Evolutionary conservation across 805 yeast genomes (phyloP), one percentile per base, ranked within the genome.

Genomic region (Tetrapisispora phaffii): DNA sequence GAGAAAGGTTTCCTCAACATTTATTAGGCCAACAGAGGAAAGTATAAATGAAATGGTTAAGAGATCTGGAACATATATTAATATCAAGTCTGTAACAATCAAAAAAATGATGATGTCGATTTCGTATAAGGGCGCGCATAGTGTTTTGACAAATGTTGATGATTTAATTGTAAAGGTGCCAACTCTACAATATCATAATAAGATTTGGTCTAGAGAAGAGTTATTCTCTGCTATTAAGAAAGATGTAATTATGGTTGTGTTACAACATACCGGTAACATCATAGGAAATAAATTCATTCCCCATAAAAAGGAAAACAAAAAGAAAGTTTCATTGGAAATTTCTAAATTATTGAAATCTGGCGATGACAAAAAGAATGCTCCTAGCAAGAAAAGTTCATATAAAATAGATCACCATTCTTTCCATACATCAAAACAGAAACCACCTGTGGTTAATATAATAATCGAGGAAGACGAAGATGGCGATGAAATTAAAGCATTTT

Each of bases 31-130:
- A n/a, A 50, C 48, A 15, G 57, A 51, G 22, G 62, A 60, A 20
- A 74, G 70, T 36, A 63, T 76, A 21, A 62, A 74, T n/a, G 71
- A 74, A 47, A 85, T 88, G 95, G 71, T 85, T 7, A 63, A 68
- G 39, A 68, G 96, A 34, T 85, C 96, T 0, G 75, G 84, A 37
- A 74, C 74, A 34, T 85, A 74, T 59, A 71, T 81, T 59, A 80
- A 81, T 54, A 76, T 88, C 35, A 72, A 75, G 20, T 66, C 71
- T 16, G 70, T 85, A 38, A 65, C 68, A n/a, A 63, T 82, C 21
- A 61, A 67, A 13, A 64, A 68, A 24, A 66, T 77, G 17, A 57
- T 66, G 20, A 59, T 88, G 43, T 70, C 79, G 26, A 74, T 86
- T 21, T 82, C 93, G 45, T 84, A 85, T 63, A 76, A 76, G 57